A percentile compares a stretch with the other conserved stretches of the same genome.
Conservation (phyloP, 495 filamentous ascomycete species). For the Clavariopsis aquatica region DNA sequence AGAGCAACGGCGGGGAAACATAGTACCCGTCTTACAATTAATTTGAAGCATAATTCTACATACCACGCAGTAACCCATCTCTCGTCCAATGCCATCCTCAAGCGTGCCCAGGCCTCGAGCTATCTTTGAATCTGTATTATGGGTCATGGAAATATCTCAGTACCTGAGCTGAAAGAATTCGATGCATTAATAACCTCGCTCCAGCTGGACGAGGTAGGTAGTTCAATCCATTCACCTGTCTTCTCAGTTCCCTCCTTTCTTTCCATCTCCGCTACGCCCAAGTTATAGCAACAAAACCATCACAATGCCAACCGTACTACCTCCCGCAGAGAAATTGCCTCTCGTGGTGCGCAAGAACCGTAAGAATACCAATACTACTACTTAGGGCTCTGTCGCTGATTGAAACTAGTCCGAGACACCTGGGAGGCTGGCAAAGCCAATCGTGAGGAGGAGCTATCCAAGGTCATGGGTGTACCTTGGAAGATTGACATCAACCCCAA, state of each 20-base stretch:
- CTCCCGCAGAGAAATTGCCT: conserved; percentile 50
- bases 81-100: not conserved
- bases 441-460: conserved; percentile 49
- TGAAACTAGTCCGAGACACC: conserved; percentile 52
- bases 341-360: conserved; percentile 56
- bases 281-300: not conserved
- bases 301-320: conserved; percentile 24
- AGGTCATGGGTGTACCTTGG: conserved; percentile 50
- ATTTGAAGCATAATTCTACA: not conserved
- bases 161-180: conserved; percentile 10
- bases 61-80: not conserved
- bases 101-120: not conserved
- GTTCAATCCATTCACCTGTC: not conserved
- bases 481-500: conserved; percentile 52
- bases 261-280: not conserved
- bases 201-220: not conserved
- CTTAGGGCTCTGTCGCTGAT: not conserved
- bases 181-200: no score
- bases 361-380: conserved; percentile 34
- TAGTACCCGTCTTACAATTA: conserved; percentile 3
- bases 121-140: not conserved
- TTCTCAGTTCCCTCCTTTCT: not conserved
- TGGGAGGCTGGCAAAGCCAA: conserved; percentile 53
- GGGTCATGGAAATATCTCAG: not conserved
- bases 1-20: conserved; percentile 1